A percentile compares a stretch with the other conserved stretches of the same genome.
These are phyloP conservation scores for Fusarium bulbicola DNA, from an alignment of 2,329 filamentous ascomycete species.

Conservation along the genomic window DNA sequence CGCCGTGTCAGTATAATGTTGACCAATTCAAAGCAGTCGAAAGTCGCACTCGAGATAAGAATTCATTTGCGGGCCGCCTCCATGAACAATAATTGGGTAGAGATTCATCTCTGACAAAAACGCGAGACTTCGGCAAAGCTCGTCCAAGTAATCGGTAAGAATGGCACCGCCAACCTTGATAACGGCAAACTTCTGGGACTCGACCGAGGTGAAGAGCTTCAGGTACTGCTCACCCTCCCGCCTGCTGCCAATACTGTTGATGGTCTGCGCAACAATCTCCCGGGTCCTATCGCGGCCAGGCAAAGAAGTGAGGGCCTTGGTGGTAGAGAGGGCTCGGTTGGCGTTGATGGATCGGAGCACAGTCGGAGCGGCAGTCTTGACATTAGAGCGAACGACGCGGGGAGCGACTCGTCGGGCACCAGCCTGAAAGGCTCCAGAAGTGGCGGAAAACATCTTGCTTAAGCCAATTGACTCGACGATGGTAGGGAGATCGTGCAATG, in stretches of 20 bases:
- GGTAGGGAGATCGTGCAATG: conserved; percentile 10
- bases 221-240: conserved; percentile 97
- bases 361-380: conserved; percentile 36
- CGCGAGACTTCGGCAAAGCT: conserved; percentile 86
- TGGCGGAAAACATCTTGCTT: conserved; percentile 54
- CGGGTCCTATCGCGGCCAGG: conserved; percentile 43
- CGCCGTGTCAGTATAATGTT: neutral
- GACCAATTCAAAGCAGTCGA: neutral
- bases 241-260: conserved; percentile 96
- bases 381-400: conserved; percentile 35
- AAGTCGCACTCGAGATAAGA: conserved; percentile 73
- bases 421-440: conserved; percentile 54
- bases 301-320: conserved; percentile 27
- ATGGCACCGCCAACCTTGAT: conserved; percentile 99
- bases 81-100: conserved; percentile 95
- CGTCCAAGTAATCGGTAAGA: conserved; percentile 91
- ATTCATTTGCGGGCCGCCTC: conserved; percentile 94
- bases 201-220: conserved; percentile 95
- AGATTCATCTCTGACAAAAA: conserved; percentile 95
- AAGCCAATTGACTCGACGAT: conserved; percentile 37
- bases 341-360: conserved; percentile 37
- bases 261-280: conserved; percentile 61
- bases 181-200: conserved; percentile 95
- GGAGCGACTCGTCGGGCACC: conserved; percentile 54
- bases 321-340: conserved; percentile 43